Evolutionary conservation across 352 stramenopile species (phyloP), one percentile per base, ranked within the genome.

Genomic region (Globisporangium emineosum): DNA sequence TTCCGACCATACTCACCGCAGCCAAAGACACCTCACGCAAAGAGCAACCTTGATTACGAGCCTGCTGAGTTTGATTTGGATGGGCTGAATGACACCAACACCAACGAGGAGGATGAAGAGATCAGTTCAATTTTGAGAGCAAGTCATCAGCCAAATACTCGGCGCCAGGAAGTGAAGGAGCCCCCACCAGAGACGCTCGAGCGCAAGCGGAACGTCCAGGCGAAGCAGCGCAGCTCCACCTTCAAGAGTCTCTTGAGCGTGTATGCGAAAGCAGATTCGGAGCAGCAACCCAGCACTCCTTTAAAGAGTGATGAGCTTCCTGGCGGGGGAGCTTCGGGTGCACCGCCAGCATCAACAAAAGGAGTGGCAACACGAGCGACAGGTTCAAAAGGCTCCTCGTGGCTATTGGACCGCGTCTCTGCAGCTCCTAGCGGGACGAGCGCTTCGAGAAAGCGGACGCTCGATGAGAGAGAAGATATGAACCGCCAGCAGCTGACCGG

Each of bases 161-260:
- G 40, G 1, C 54, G 23, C 0, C 62, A 51, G 6, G 56, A 60
- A 45, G 40, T 13, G 27, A 47, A 45, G 17, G 21, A 62, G 33
- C 35, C 42, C 13, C 17, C 40, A 47, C 71, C 62, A 3, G 65
- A 56, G 15, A 57, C 53, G 10, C 55, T 69, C 17, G 50, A 66
- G 53, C 68, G 62, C 9, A 61, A 49, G 23, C 43, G 60, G 6
- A 33, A 52, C 21, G 50, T 51, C 10, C 65, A 69, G 3, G 68
- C 61, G 9, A 66, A 70, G 43, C 63, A 71, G 50, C 68, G 71
- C 12, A 61, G 64, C 40, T 56, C 71, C 13, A 67, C 64, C 6
- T 57, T 68, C 54, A 68, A 68, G 33, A 53, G 33, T 21, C 55
- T 68, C 3, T 27, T 68, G 32, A 59, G 27, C 45, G 35, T 63